Conservation (phyloP, 495 filamentous ascomycete species). For the Penicillium simplicissimum region DNA sequence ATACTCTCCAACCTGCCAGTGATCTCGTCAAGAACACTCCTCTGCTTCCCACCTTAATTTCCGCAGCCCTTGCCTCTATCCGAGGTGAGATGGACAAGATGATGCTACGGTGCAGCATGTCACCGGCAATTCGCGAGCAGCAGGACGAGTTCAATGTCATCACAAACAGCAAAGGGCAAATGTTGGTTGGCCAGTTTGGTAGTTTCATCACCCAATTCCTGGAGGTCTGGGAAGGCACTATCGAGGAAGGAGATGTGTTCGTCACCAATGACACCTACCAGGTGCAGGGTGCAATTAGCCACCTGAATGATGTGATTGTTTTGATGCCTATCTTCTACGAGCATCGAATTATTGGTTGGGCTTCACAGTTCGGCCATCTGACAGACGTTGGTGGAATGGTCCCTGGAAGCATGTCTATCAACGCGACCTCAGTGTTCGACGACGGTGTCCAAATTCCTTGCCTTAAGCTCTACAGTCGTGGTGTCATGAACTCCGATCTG, state of each 20-base stretch:
- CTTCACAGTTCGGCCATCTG: constrained; percentile 53
- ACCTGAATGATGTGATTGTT: constrained; percentile 51
- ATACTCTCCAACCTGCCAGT: constrained; percentile 28
- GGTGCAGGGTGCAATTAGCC: constrained; percentile 49
- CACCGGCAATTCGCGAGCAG: constrained; percentile 52
- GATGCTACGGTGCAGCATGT: constrained; percentile 54
- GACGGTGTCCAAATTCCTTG: constrained; percentile 54
- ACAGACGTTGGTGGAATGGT: constrained; percentile 54
- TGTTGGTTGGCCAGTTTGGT: constrained; percentile 54
- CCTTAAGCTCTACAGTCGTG: constrained; percentile 47
- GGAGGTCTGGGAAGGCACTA: constrained; percentile 42
- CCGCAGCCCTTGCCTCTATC: constrained; percentile 46
- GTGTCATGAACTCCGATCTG: constrained; percentile 44
- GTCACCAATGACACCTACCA: constrained; percentile 55
- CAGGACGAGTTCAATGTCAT: constrained; percentile 57
- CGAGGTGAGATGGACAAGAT: constrained; percentile 53
- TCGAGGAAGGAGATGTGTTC: constrained; percentile 52
- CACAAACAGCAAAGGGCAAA: constrained; percentile 46
- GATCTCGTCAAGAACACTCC: constrained; percentile 40
- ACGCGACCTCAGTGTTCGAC: constrained; percentile 51
- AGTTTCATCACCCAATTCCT: constrained; percentile 53
- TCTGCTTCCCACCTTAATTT: constrained; percentile 41
- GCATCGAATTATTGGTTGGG: constrained; percentile 45
- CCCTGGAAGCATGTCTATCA: constrained; percentile 54
- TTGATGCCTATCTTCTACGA: constrained; percentile 49